Conservation (phyloP, 495 filamentous ascomycete species). For the Neurospora discreta region DNA sequence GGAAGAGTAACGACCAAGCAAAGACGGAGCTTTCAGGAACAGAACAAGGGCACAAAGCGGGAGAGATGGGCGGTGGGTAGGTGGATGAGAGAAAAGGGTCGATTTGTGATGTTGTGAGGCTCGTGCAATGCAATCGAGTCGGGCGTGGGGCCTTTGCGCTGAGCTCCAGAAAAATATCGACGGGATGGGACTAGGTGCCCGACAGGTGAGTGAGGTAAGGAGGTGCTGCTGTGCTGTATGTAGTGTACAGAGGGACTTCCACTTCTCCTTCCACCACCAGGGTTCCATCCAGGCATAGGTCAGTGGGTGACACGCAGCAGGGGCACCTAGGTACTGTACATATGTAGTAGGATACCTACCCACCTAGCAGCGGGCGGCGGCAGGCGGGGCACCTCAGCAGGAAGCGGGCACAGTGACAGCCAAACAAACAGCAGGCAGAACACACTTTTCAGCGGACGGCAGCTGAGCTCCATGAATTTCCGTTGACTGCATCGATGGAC, state of each 20-base stretch:
- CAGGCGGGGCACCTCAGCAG: neutral
- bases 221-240: neutral
- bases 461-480: neutral
- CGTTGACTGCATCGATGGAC: neutral
- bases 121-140: neutral
- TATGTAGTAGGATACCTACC: no score
- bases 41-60: neutral
- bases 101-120: neutral
- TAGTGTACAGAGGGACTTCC: neutral
- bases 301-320: neutral
- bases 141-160: neutral
- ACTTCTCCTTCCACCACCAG: neutral
- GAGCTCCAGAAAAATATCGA: neutral
- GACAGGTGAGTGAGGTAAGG: neutral
- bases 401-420: neutral
- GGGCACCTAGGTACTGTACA: no score
- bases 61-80: slow-evolving; percentile 5
- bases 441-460: no score
- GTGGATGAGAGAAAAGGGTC: neutral
- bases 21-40: slow-evolving; percentile 10
- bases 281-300: neutral
- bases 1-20: neutral
- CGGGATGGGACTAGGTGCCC: no score
- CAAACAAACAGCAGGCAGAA: neutral
- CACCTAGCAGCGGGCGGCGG: neutral